Evolutionary conservation across 371 early-diverging fungal genomes (phyloP).

Genomic region (Gilbertella persicaria): DNA sequence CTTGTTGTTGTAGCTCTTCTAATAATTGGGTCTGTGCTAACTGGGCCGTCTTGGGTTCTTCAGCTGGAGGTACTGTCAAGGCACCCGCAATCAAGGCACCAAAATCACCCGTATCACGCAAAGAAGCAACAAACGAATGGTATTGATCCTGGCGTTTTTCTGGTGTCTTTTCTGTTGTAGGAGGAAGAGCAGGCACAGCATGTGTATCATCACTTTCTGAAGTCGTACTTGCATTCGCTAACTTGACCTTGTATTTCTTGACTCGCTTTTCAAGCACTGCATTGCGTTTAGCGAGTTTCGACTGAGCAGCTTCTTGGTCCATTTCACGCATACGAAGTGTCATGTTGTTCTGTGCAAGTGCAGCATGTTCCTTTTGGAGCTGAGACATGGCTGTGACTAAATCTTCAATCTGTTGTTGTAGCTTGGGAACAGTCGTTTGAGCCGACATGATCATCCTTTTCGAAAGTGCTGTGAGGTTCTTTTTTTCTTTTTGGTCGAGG

Average conservation of each 20-base stretch:
- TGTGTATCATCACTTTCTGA: background rate
- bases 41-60: background rate
- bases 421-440: constrained; percentile 9
- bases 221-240: constrained; percentile 16
- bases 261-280: constrained; percentile 35
- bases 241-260: constrained; percentile 40
- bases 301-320: constrained; percentile 43
- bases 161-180: background rate
- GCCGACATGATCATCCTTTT: no score
- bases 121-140: constrained; percentile 37
- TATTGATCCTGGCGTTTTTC: constrained; percentile 21
- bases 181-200: background rate
- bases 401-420: constrained; percentile 60
- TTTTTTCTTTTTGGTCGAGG: constrained; percentile 48
- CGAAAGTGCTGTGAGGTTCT: constrained; percentile 51
- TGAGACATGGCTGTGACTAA: constrained; percentile 52
- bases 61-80: constrained; percentile 13
- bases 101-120: constrained; percentile 46
- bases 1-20: constrained; percentile 2
- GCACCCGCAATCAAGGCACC: constrained; percentile 50
- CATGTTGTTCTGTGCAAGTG: constrained; percentile 46
- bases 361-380: constrained; percentile 56
- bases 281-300: constrained; percentile 35
- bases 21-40: background rate
- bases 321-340: constrained; percentile 53